phyloP scores from a whole-genome alignment of 805 yeast species.

The Ogataea neopini region DNA sequence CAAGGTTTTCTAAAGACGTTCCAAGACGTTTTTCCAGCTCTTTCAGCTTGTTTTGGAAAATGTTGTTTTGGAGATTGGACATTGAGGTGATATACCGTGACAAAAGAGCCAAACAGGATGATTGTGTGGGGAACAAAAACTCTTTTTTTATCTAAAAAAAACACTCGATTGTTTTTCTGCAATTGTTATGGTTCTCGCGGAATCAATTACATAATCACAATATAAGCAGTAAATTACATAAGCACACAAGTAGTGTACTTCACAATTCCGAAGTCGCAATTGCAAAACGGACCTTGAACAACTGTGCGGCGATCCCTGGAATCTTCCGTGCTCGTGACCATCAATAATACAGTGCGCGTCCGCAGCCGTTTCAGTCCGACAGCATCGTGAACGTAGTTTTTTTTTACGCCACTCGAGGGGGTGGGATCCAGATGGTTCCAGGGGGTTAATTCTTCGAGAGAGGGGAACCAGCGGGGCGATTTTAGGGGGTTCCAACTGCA shows the following conservation, averaged over 20 bases:
- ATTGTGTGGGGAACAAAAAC: slow-evolving; percentile 1
- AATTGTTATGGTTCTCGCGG: no score
- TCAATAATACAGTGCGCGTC: background rate
- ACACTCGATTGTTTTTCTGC: no score
- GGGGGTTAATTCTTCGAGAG: slow-evolving; percentile 5
- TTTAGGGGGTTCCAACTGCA: slow-evolving; percentile 5
- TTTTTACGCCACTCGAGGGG: slow-evolving; percentile 1
- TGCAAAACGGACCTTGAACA: background rate
- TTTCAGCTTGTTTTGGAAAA: slow-evolving; percentile 28
- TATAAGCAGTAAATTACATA: no score
- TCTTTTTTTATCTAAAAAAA: no score
- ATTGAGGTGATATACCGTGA: slow-evolving; percentile 8
- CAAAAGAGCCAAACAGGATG: background rate
- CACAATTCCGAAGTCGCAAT: background rate
- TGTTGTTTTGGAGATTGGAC: slow-evolving; percentile 30
- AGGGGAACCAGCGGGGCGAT: slow-evolving; percentile 2
- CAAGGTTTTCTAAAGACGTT: slow-evolving; percentile 14
- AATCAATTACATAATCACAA: no score
- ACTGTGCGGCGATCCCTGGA: background rate
- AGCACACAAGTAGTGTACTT: background rate
- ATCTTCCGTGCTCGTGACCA: background rate
- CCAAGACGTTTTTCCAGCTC: slow-evolving; percentile 27
- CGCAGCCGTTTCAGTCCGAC: background rate
- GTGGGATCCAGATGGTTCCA: background rate
- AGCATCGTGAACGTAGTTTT: background rate